These are phyloP conservation scores for Iberis pinnata DNA, from an alignment of 345 rosid genomes.

Conservation along the genomic window DNA sequence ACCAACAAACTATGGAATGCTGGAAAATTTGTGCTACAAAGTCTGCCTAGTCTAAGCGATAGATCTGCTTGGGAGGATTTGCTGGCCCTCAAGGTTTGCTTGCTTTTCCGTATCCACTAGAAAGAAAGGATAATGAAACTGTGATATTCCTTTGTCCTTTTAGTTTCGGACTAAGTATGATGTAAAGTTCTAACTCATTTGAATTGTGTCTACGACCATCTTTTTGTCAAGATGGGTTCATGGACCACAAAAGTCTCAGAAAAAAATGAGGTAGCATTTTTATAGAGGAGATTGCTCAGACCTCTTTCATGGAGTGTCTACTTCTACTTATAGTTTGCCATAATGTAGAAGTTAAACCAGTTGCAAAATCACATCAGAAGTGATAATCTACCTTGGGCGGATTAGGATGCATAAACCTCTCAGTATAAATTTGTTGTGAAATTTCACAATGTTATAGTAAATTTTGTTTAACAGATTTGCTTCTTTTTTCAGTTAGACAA, in stretches of 20 bases:
- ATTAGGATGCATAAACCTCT: slow-evolving; percentile 2
- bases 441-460: not conserved
- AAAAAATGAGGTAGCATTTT: slow-evolving; percentile 5
- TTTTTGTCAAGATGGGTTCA: slow-evolving; percentile 7
- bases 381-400: slow-evolving; percentile 6
- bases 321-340: not conserved
- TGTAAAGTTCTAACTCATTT: not conserved
- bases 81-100: slow-evolving; percentile 54
- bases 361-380: not conserved
- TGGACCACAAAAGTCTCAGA: slow-evolving; percentile 4
- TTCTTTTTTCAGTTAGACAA: slow-evolving; percentile 49
- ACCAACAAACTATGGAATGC: slow-evolving; percentile 99
- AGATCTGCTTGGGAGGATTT: slow-evolving; percentile 65
- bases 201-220: not conserved
- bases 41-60: slow-evolving; percentile 65
- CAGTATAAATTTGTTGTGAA: not conserved
- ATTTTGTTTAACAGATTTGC: not conserved
- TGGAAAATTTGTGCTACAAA: slow-evolving; percentile 88
- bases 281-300: slow-evolving; percentile 4
- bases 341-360: slow-evolving; percentile 1
- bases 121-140: not conserved
- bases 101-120: slow-evolving; percentile 15
- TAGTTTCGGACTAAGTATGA: slow-evolving; percentile 10
- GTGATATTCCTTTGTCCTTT: not conserved
- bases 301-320: slow-evolving; percentile 12